Evolutionary conservation across 257 asterid genomes (phyloP).

Genomic region (Solanum pimpinellifolium): DNA sequence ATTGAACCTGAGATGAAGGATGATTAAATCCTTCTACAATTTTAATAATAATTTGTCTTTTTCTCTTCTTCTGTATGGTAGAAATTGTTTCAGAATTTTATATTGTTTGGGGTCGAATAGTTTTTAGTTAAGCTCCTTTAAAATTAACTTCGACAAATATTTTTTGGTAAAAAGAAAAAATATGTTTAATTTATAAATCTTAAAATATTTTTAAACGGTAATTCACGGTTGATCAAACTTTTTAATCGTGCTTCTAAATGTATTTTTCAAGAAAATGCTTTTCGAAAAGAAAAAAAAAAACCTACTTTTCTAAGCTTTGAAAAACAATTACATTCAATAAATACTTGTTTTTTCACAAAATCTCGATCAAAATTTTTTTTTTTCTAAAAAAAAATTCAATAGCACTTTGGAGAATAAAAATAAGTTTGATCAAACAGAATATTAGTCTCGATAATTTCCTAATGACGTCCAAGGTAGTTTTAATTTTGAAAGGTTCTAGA

Average conservation of each 20-base stretch:
- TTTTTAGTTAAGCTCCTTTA: neutral
- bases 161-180: neutral
- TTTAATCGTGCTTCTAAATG: no score
- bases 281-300: no score
- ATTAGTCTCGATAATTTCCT: neutral
- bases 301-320: neutral
- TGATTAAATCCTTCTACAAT: neutral
- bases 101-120: neutral
- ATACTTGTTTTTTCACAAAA: neutral
- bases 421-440: neutral
- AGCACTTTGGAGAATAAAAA: neutral
- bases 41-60: no score
- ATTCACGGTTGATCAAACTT: no score
- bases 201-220: no score
- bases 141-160: neutral
- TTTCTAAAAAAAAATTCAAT: no score
- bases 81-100: neutral
- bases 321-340: neutral
- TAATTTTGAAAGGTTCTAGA: neutral
- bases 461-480: neutral
- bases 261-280: no score
- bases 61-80: no score
- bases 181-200: no score
- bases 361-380: fast-evolving
- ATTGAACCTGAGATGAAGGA: neutral